Evolutionary conservation across 352 stramenopile genomes (phyloP), one percentile per base, ranked within the genome.

Genomic region (Proteromonas lacertae): DNA sequence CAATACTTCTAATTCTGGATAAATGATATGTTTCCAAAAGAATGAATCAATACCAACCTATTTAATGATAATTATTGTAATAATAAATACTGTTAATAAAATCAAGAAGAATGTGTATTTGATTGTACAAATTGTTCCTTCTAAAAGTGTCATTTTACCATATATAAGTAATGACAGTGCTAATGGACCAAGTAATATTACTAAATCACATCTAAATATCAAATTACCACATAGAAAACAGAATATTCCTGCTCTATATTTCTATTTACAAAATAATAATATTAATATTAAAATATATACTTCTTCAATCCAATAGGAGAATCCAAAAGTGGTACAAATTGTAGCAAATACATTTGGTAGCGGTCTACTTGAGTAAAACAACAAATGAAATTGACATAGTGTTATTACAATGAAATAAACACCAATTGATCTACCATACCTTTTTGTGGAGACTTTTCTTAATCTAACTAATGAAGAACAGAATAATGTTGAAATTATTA

Each of bases 311-410:
- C 21, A 34, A 6, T 5, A 39, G 62, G 50, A 50, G 36, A 64
- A 63, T 2, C 48, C 51, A 41, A 65, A 52, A 4, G 57, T 50
- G 12, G 54, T 37, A 9, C 71, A 34, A 28, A 75, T 62, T 46
- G 95, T 50, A 19, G 86, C 83, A 53, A 92, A 94, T 10, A 66
- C 74, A 56, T 98, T 98, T 13, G 83, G 83, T 29, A 98, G 59
- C 28, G 86, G 83, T 21, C 87, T 66, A 29, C 62, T 72, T 13
- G 83, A 59, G 57, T 98, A 98, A 53, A 93, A 98, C 26, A 83
- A 59, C 1, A 94, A 56, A 52, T 98, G 86, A 52, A 95, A 96
- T 53, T 95, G 81, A 9, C 57, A 59, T 41, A 62, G 75, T 35
- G 90, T 57, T 0, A 89, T 25, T 32, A 87, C 47, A 36, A 88